These are phyloP conservation scores for Coniferiporia sulphurascens DNA, from an alignment of 1,284 basidiomycete genomes.

Conservation along the genomic window DNA sequence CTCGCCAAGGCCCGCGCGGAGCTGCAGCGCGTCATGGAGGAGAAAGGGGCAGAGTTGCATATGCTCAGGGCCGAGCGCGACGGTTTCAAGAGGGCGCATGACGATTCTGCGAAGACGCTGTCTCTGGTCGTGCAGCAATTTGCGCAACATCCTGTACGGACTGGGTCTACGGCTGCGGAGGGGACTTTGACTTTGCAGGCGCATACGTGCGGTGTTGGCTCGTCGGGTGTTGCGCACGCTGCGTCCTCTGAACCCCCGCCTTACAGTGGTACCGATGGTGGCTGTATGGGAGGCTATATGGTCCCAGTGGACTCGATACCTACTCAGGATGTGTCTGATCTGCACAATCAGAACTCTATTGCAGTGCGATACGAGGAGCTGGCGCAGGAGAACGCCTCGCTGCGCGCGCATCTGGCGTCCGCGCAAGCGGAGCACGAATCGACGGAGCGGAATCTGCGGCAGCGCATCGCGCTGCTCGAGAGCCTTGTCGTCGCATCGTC, in stretches of 20 bases:
- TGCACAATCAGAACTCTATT: not conserved
- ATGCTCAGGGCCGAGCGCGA: not conserved
- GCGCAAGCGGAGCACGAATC: not conserved
- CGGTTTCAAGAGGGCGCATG: not conserved
- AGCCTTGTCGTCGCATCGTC: not conserved
- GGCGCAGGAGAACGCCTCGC: not conserved
- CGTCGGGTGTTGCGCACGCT: too few relatives aligned
- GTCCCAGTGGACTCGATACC: not conserved
- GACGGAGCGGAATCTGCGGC: not conserved
- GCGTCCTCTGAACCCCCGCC: too few relatives aligned
- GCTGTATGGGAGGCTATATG: too few relatives aligned
- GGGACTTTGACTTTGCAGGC: too few relatives aligned
- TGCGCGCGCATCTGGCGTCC: not conserved
- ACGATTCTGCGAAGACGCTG: not conserved
- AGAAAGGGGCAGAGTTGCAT: not conserved
- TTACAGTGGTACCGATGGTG: too few relatives aligned
- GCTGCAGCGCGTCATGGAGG: not conserved
- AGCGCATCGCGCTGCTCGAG: not conserved
- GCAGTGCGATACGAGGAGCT: not conserved
- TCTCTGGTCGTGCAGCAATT: too few relatives aligned
- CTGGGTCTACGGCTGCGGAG: too few relatives aligned
- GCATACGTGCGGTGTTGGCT: too few relatives aligned
- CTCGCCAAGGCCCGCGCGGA: not conserved
- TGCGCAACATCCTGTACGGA: too few relatives aligned
- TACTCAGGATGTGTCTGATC: not conserved